These are phyloP conservation scores for Delitschia confertaspora DNA, from an alignment of 495 filamentous ascomycete species.

Conservation along the genomic window DNA sequence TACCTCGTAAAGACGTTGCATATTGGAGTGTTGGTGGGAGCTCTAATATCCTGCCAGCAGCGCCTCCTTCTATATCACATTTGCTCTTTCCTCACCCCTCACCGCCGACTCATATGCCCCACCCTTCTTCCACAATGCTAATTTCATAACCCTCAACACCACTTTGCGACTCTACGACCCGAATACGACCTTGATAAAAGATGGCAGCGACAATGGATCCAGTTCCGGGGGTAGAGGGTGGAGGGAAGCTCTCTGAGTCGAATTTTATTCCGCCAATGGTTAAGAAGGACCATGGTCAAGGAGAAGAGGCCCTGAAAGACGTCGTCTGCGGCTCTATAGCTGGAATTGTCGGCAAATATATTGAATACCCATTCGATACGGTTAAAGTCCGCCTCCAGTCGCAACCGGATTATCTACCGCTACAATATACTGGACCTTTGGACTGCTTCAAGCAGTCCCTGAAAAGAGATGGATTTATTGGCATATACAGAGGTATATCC, in stretches of 20 bases:
- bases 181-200: neutral
- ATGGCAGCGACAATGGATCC: constrained; percentile 12
- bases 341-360: constrained; percentile 85
- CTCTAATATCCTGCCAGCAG: neutral
- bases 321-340: constrained; percentile 45
- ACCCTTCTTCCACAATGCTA: neutral
- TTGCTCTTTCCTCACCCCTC: constrained; percentile 1
- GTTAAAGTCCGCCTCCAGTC: constrained; percentile 81
- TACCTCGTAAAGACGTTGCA: too few species aligned
- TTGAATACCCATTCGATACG: constrained; percentile 98
- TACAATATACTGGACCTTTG: constrained; percentile 75
- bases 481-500: constrained; percentile 87
- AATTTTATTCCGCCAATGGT: neutral
- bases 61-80: neutral
- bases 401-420: constrained; percentile 73
- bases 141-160: too few species aligned
- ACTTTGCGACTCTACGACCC: too few species aligned
- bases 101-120: neutral
- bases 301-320: constrained; percentile 32
- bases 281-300: constrained; percentile 11
- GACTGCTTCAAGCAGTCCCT: constrained; percentile 90
- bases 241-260: constrained; percentile 1
- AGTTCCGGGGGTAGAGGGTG: constrained; percentile 14
- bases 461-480: constrained; percentile 58
- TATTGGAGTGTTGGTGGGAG: too few species aligned